Percentiles rank a stretch among this genome's conserved stretches.
phyloP scores from a whole-genome alignment of 805 yeast genomes.

The Metschnikowia henanensis region DNA sequence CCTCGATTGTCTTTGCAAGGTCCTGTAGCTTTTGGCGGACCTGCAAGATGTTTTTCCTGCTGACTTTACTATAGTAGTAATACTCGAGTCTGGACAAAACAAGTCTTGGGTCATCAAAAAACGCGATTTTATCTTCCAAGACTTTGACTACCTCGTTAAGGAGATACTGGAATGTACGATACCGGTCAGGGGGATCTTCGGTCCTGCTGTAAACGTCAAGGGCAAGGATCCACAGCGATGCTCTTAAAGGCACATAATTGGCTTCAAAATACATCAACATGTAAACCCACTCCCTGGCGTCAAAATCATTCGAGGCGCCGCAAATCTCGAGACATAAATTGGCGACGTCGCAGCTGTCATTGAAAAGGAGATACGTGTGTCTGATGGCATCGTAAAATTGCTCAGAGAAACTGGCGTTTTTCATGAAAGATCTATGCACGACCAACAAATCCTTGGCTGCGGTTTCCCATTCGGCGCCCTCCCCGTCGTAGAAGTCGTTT shows the following conservation, averaged over 20 bases:
- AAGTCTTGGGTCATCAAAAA: background rate
- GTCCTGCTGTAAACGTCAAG: too few relatives aligned
- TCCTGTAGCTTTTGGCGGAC: background rate
- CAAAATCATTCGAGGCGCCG: background rate
- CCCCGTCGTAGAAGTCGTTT: background rate
- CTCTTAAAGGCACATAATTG: too few relatives aligned
- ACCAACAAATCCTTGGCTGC: background rate
- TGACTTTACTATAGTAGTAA: background rate
- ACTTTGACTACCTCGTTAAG: background rate
- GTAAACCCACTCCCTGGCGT: background rate
- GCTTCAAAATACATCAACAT: too few relatives aligned
- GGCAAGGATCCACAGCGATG: too few relatives aligned
- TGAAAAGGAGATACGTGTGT: background rate
- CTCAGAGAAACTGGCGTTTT: background rate
- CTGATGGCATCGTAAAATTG: background rate
- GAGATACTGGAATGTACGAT: background rate
- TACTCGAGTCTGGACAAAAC: background rate
- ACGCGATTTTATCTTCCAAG: background rate
- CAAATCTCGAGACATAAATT: background rate
- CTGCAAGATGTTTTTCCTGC: too few relatives aligned
- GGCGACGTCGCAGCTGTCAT: background rate
- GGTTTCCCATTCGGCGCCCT: background rate
- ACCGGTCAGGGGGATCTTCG: too few relatives aligned
- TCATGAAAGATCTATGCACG: background rate
- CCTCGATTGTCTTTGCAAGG: background rate